phyloP scores from a whole-genome alignment of 108 stramenopile genomes.

The Asterionellopsis glacialis region DNA sequence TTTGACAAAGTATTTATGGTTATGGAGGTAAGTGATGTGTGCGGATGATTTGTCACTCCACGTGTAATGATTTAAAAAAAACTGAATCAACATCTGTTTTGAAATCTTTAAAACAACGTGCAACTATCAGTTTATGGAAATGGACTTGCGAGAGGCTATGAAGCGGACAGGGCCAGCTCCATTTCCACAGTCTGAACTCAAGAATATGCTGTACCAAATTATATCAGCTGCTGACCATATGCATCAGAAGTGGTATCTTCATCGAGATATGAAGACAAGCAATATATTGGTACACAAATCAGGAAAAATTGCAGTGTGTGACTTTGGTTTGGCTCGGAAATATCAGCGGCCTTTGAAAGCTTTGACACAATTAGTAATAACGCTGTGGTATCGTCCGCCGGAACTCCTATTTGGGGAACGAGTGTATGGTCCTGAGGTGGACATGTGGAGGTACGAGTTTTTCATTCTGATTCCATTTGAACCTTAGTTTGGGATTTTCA shows the following conservation, averaged over 20 bases:
- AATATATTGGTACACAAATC: conserved; percentile 84
- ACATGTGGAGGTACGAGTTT: conserved; percentile 70
- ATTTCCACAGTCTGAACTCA: conserved; percentile 68
- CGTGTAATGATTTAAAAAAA: too few relatives aligned
- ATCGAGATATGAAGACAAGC: conserved; percentile 90
- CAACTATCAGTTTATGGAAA: conserved; percentile 53
- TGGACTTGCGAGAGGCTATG: conserved; percentile 87
- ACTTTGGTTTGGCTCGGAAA: conserved; percentile 90
- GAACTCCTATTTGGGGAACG: conserved; percentile 86
- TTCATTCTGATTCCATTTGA: not conserved
- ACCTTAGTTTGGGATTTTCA: too few relatives aligned
- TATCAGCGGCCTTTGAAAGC: conserved; percentile 52
- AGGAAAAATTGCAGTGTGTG: conserved; percentile 81
- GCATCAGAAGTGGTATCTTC: conserved; percentile 77
- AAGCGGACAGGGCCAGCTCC: conserved; percentile 40
- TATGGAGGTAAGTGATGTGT: conserved; percentile 49
- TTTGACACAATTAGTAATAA: conserved; percentile 87
- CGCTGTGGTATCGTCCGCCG: conserved; percentile 90
- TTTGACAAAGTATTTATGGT: conserved; percentile 87
- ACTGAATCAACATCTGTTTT: too few relatives aligned
- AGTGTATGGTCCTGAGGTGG: conserved; percentile 81
- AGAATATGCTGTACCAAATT: conserved; percentile 80
- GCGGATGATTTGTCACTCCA: too few relatives aligned
- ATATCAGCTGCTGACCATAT: conserved; percentile 70
- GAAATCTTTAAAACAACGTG: too few relatives aligned